Evolutionary conservation across 2,329 filamentous ascomycete genomes (phyloP).

Genomic region (Fusarium bulbicola): DNA sequence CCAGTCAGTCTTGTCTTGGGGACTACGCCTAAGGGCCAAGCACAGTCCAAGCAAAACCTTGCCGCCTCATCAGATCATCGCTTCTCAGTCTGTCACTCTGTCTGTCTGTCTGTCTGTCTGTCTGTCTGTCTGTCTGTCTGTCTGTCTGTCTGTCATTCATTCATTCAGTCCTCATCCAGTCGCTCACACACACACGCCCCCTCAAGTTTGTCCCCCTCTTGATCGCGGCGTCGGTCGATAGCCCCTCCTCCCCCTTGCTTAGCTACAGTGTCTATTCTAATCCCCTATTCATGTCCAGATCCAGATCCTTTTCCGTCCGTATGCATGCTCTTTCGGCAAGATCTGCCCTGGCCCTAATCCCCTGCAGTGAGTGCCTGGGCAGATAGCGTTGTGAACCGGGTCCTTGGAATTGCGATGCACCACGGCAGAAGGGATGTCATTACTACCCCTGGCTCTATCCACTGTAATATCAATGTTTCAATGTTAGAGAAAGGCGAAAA

Average conservation of each 20-base stretch:
- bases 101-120: no score
- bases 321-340: conserved; percentile 6
- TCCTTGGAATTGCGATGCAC: conserved; percentile 22
- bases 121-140: no score
- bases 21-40: conserved; percentile 4
- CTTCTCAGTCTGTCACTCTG: neutral
- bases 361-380: neutral
- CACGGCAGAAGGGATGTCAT: neutral
- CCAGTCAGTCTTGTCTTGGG: neutral
- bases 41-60: conserved; percentile 32
- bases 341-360: conserved; percentile 24
- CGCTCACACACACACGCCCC: neutral
- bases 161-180: neutral
- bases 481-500: neutral
- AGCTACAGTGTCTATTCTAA: neutral
- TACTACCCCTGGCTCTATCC: neutral
- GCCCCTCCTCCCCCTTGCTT: neutral
- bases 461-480: neutral
- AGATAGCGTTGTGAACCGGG: conserved; percentile 17
- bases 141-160: no score
- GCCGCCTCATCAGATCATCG: conserved; percentile 20
- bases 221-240: neutral
- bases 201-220: neutral
- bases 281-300: neutral
- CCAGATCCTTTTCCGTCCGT: neutral